A percentile compares a stretch with the other conserved stretches of the same genome.
Evolutionary conservation across 129 eudicot species (phyloP).

Genomic region (Arctium minus): DNA sequence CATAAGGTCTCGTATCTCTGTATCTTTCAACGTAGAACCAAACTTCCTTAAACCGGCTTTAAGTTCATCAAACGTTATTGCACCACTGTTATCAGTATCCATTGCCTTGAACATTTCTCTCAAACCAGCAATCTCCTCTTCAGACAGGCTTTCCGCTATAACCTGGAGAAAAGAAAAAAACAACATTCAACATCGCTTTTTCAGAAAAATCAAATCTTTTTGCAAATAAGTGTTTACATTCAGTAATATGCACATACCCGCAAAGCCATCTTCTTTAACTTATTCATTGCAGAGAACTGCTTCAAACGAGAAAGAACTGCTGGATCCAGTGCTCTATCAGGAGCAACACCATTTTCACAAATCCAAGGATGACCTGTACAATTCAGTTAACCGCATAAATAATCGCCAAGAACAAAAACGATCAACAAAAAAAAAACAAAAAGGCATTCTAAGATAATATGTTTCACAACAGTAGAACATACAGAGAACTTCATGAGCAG

Average conservation of each 20-base stretch:
- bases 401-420: neutral
- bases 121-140: conserved; percentile 96
- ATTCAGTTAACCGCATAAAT: neutral
- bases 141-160: conserved; percentile 94
- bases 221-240: neutral
- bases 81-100: conserved; percentile 96
- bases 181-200: neutral
- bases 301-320: conserved; percentile 99
- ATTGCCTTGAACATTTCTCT: conserved; percentile 91
- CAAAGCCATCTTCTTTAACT: conserved; percentile 97
- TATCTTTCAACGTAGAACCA: conserved; percentile 88
- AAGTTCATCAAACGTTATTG: conserved; percentile 94
- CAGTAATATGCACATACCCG: conserved; percentile 55
- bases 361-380: conserved; percentile 98
- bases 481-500: conserved; percentile 98
- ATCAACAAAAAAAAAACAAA: neutral
- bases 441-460: neutral
- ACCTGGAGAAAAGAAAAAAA: conserved; percentile 36
- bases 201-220: neutral
- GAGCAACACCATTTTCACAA: conserved; percentile 97
- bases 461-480: conserved; percentile 25
- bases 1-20: conserved; percentile 94
- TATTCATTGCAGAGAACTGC: conserved; percentile 97
- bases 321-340: conserved; percentile 89
- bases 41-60: conserved; percentile 85